Percentiles rank a stretch among this genome's conserved stretches.
Evolutionary conservation across 1,284 basidiomycete species (phyloP).

Genomic region (Boletus semigastroideus): DNA sequence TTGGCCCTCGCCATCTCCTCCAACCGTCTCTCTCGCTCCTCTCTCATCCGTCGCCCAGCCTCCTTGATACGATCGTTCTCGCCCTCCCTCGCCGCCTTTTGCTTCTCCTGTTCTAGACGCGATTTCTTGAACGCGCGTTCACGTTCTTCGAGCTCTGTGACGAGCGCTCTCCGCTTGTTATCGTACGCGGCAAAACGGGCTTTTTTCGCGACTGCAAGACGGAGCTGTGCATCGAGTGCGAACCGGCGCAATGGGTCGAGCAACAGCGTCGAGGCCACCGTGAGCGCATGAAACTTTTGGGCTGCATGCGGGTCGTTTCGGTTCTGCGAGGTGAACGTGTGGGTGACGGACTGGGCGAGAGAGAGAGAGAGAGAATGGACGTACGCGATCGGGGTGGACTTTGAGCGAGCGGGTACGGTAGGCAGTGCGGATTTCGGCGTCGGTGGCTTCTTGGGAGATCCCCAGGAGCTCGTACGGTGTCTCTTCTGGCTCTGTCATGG

Average conservation of each 20-base stretch:
- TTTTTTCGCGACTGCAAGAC: slow-evolving; percentile 68
- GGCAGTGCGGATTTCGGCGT: slow-evolving; percentile 81
- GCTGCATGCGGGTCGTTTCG: slow-evolving; percentile 81
- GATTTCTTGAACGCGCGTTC: slow-evolving; percentile 78
- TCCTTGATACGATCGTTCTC: slow-evolving; percentile 80
- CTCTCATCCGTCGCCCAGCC: slow-evolving; percentile 68
- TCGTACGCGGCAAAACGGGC: slow-evolving; percentile 77
- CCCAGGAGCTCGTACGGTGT: slow-evolving; percentile 80
- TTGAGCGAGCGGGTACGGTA: slow-evolving; percentile 83
- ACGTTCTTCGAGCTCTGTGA: slow-evolving; percentile 82
- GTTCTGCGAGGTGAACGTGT: slow-evolving; percentile 49
- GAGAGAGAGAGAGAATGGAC: slow-evolving; percentile 30
- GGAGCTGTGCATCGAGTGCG: slow-evolving; percentile 79
- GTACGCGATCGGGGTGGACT: slow-evolving; percentile 85
- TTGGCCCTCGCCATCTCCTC: slow-evolving; percentile 45
- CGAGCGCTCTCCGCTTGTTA: slow-evolving; percentile 73
- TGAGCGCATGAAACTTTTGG: slow-evolving; percentile 85
- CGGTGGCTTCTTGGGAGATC: slow-evolving; percentile 67
- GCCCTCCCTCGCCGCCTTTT: slow-evolving; percentile 54
- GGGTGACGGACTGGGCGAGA: not conserved
- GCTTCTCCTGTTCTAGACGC: slow-evolving; percentile 57
- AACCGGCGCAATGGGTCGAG: slow-evolving; percentile 81
- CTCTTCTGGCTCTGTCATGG: slow-evolving; percentile 49
- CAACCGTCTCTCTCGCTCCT: slow-evolving; percentile 61
- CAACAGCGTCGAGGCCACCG: slow-evolving; percentile 81